phyloP scores from a whole-genome alignment of 163 green algal genomes.

The Scenedesmus sp. region DNA sequence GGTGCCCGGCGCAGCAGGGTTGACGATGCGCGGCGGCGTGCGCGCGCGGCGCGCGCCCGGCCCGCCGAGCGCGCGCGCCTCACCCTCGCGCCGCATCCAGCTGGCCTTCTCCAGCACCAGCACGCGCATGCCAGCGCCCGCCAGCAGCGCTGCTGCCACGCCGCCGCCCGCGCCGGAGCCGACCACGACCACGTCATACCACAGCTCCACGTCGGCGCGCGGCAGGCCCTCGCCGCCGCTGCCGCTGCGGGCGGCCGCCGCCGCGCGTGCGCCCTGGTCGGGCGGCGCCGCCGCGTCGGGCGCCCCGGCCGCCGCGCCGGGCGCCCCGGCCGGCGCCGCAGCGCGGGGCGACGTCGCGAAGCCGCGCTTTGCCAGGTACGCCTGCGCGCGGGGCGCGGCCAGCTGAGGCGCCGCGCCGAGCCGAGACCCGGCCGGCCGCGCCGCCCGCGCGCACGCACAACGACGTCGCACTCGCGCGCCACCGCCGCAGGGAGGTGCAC shows the following conservation, averaged over 20 bases:
- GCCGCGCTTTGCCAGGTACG: conserved; percentile 32
- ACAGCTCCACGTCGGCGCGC: conserved; percentile 13
- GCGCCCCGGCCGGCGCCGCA: neutral
- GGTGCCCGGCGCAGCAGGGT: neutral
- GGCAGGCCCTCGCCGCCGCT: neutral
- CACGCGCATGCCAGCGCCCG: conserved; percentile 65
- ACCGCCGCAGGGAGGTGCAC: conserved; percentile 46
- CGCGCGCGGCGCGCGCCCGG: neutral
- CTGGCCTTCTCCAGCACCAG: conserved; percentile 61
- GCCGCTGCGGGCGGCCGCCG: conserved; percentile 10
- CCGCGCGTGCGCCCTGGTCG: conserved; percentile 9
- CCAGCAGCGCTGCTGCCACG: conserved; percentile 67
- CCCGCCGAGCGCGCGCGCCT: neutral
- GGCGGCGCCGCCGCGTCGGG: neutral
- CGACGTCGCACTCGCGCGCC: neutral
- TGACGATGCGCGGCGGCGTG: no score
- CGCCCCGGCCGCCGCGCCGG: neutral
- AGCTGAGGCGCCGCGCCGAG: neutral
- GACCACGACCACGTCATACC: conserved; percentile 75
- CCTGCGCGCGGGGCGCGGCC: conserved; percentile 5
- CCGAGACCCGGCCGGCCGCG: neutral
- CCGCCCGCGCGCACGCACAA: neutral
- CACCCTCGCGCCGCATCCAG: conserved; percentile 39
- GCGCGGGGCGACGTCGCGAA: neutral
- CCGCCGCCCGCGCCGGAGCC: conserved; percentile 73